These are phyloP conservation scores for Takashimella koratensis DNA, from an alignment of 1,284 basidiomycete genomes.

Conservation along the genomic window DNA sequence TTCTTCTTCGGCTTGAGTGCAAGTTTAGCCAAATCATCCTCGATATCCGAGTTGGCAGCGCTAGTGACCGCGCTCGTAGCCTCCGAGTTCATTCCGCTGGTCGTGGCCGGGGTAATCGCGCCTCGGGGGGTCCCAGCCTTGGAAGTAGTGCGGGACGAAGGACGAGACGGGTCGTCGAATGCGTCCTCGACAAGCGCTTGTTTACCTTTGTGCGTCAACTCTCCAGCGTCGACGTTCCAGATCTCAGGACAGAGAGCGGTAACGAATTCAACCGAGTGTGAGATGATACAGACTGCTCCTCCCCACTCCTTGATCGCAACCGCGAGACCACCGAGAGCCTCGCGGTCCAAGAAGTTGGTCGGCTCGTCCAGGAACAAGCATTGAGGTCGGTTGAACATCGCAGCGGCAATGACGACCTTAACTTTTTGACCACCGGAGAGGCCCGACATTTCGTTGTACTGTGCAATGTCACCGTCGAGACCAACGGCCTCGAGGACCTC, in stretches of 20 bases:
- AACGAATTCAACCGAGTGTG: slow-evolving; percentile 89
- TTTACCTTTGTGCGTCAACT: slow-evolving; percentile 84
- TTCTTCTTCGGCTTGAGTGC: slow-evolving; percentile 63
- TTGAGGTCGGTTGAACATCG: slow-evolving; percentile 75
- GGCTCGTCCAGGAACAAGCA: slow-evolving; percentile 70
- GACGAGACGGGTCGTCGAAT: slow-evolving; percentile 52
- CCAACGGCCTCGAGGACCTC: slow-evolving; percentile 93
- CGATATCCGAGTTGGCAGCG: slow-evolving; percentile 46
- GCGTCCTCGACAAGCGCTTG: slow-evolving; percentile 74
- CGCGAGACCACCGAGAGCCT: slow-evolving; percentile 68
- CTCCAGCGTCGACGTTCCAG: slow-evolving; percentile 56
- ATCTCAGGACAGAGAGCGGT: slow-evolving; percentile 67
- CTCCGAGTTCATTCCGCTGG: slow-evolving; percentile 28
- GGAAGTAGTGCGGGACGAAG: slow-evolving; percentile 37
- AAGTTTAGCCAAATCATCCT: slow-evolving; percentile 38
- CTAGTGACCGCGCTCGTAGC: slow-evolving; percentile 17
- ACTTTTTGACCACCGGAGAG: slow-evolving; percentile 94
- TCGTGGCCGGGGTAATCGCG: slow-evolving; percentile 35
- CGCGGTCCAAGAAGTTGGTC: slow-evolving; percentile 87
- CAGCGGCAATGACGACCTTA: slow-evolving; percentile 91
- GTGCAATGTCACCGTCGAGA: slow-evolving; percentile 92
- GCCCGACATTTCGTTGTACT: slow-evolving; percentile 93
- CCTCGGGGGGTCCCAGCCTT: slow-evolving; percentile 44
- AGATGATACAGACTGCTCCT: slow-evolving; percentile 95
- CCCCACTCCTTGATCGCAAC: slow-evolving; percentile 96